These are phyloP conservation scores for Rhodotorula paludigena DNA, from an alignment of 768 basidiomycete species.

Conservation along the genomic window DNA sequence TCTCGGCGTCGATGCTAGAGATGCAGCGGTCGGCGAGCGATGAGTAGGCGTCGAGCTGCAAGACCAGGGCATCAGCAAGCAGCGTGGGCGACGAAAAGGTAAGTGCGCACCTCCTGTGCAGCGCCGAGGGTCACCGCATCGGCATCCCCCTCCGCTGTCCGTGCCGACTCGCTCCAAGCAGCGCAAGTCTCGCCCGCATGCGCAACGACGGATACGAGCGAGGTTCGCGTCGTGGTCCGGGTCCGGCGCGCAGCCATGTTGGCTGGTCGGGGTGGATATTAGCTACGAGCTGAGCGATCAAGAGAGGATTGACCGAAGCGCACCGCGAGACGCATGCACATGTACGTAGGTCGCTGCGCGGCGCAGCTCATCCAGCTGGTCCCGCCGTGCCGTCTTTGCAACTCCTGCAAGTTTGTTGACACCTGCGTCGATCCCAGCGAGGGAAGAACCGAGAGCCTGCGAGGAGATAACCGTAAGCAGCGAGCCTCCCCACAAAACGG, in stretches of 20 bases:
- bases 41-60: conserved; percentile 10
- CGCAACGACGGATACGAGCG: background rate
- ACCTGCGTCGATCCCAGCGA: background rate
- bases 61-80: accelerated
- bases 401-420: background rate
- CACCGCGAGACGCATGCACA: background rate
- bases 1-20: background rate
- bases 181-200: background rate
- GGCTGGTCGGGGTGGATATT: background rate
- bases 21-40: background rate
- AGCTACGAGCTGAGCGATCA: accelerated
- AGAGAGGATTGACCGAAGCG: background rate
- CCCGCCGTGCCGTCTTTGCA: background rate
- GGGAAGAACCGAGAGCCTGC: background rate
- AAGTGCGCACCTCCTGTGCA: background rate
- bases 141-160: background rate
- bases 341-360: conserved; percentile 1
- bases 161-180: background rate
- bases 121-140: background rate
- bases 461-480: background rate
- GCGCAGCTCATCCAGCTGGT: background rate
- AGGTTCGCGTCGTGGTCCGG: too few species aligned
- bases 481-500: too few species aligned
- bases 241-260: background rate
- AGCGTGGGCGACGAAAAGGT: too few species aligned